Evolutionary conservation across 1,284 basidiomycete genomes (phyloP), one percentile per base, ranked within the genome.

Genomic region (Heterobasidion irregulare): DNA sequence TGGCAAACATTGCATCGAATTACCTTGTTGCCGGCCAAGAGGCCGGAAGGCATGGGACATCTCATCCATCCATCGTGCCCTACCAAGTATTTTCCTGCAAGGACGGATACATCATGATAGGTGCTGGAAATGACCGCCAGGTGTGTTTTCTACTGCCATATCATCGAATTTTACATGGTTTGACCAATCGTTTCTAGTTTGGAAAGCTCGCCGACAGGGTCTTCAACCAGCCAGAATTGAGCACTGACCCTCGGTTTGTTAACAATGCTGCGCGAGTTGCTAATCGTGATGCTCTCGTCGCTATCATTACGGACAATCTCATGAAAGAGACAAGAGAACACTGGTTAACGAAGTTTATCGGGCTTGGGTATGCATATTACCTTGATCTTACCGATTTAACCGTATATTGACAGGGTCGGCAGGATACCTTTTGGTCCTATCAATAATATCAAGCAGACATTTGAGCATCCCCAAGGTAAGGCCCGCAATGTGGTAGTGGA

Each of bases 1-100:
- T 98, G 6, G 94, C 87, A 1, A 98, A 98, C 67, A 93, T 98
- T 57, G 95, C 89, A 4, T 91, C 90, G 10, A 97, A 95, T 72
- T 97, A 94, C 72, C 82, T 98, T 52, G 89, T 98, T 57, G 82
- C 90, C 7, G 90, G 89, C 1, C 74, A 89, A 69, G 92, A 96
- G 68, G 94, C 89, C 8, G 78, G 79, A n/a, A 76, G 95, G 52
- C 87, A 93, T 68, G 95, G 95, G 26, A 98, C 95, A 34, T 82
- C 90, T 1, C 95, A 98, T 67, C 89, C 92, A 12, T 92, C 89
- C 8, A 86, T 95, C 63, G 93, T 94, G 2, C 93, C 93, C 0
- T 96, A 95, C 71, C 89, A 95, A 69, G 92, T 91, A 7, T 94
- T 98, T 68, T 82, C 88, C 0, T 95, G 93, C 66, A 80, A 84